Evolutionary conservation across 2,329 filamentous ascomycete genomes (phyloP).

Genomic region (Grosmannia serpens): DNA sequence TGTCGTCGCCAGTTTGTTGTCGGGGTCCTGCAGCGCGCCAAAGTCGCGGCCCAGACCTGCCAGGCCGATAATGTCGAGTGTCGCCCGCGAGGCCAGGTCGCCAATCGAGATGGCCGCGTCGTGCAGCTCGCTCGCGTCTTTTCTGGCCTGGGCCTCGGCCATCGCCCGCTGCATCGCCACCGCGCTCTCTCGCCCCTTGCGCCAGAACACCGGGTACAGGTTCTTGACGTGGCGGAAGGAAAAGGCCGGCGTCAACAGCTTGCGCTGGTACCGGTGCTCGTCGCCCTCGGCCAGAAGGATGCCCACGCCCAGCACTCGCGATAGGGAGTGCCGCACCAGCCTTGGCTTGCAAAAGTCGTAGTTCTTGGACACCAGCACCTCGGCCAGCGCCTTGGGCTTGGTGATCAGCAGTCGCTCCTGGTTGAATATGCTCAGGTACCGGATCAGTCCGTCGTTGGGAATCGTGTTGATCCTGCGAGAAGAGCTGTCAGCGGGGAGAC

Average conservation of each 20-base stretch:
- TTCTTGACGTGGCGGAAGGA: conserved; percentile 78
- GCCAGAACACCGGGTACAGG: conserved; percentile 75
- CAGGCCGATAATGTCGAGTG: conserved; percentile 64
- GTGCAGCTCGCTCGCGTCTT: background rate
- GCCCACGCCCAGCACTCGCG: conserved; percentile 56
- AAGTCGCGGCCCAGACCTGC: conserved; percentile 65
- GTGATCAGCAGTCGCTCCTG: conserved; percentile 50
- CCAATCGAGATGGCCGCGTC: conserved; percentile 41
- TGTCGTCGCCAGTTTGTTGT: conserved; percentile 44
- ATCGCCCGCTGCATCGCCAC: conserved; percentile 45
- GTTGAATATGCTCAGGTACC: conserved; percentile 53
- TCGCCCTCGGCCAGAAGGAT: conserved; percentile 80
- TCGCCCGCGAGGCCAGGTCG: conserved; percentile 54
- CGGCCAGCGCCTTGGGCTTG: conserved; percentile 53
- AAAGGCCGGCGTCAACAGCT: conserved; percentile 71
- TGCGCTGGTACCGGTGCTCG: conserved; percentile 73
- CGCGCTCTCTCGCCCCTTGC: conserved; percentile 58
- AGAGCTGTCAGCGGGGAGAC: background rate
- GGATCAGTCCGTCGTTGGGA: conserved; percentile 57
- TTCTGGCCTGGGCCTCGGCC: conserved; percentile 11
- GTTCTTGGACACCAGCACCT: conserved; percentile 56
- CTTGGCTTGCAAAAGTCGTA: conserved; percentile 60
- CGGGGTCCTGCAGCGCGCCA: conserved; percentile 47
- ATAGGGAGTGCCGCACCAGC: conserved; percentile 41
- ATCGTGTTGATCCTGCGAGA: conserved; percentile 43